A percentile compares a stretch with the other conserved stretches of the same genome.
Conservation (phyloP, 2,329 filamentous ascomycete genomes). For the Stemphylium beticola region DNA sequence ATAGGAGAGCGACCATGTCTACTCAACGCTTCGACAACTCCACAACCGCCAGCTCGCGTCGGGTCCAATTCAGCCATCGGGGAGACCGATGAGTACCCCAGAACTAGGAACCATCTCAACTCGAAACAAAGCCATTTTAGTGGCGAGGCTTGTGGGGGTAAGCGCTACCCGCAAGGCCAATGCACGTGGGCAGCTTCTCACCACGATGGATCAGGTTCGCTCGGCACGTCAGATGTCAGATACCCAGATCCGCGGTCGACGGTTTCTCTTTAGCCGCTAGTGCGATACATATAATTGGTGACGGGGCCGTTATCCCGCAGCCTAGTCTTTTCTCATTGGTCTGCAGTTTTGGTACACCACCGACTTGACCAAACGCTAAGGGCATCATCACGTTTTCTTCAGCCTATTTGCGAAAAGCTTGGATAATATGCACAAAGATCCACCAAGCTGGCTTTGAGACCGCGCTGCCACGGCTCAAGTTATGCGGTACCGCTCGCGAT, state of each 20-base stretch:
- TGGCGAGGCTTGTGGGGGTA: constrained; percentile 2
- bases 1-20: not conserved
- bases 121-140: constrained; percentile 1
- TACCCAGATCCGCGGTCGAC: constrained; percentile 7
- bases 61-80: not conserved
- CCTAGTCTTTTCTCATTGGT: not conserved
- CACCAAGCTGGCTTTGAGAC: not conserved
- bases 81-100: constrained; percentile 1
- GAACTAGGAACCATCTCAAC: not conserved
- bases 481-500: not conserved
- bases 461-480: not conserved
- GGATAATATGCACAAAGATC: not conserved
- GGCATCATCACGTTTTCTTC: not conserved
- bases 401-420: not conserved
- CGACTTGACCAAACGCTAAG: not conserved
- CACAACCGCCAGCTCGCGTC: not conserved
- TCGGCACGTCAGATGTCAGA: constrained; percentile 13
- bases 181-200: constrained; percentile 4
- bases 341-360: not conserved
- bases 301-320: not conserved
- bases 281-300: not conserved
- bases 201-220: not conserved
- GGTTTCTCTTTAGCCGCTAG: not conserved
- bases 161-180: constrained; percentile 5
- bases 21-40: not conserved